A percentile compares a stretch with the other conserved stretches of the same genome.
Conservation (phyloP, 108 stramenopile species). For the Craspedostauros australis region DNA sequence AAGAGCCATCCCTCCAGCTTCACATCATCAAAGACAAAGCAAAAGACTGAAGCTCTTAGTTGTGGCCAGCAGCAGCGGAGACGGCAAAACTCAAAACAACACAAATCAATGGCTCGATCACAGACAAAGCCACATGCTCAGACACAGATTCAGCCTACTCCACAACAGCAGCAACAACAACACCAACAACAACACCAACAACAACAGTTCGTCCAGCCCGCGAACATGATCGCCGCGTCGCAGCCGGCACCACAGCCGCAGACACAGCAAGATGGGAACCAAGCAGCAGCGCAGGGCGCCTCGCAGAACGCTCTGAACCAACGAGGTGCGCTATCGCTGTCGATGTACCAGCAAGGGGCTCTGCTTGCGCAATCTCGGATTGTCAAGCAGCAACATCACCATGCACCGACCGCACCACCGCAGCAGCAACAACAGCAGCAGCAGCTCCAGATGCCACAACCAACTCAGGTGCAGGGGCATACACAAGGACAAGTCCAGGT, state of each 20-base stretch:
- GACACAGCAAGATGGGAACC: constrained; percentile 10
- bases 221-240: constrained; percentile 2
- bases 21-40: constrained; percentile 8
- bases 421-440: neutral
- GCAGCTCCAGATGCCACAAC: neutral
- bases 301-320: constrained; percentile 9
- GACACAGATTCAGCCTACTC: neutral
- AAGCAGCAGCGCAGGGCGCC: constrained; percentile 4
- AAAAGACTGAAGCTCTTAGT: constrained; percentile 14
- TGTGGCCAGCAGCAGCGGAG: constrained; percentile 9
- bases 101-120: constrained; percentile 13
- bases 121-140: constrained; percentile 4
- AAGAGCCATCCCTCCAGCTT: neutral
- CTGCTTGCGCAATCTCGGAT: constrained; percentile 16
- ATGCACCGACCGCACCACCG: constrained; percentile 5
- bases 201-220: neutral
- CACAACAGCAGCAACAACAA: constrained; percentile 14
- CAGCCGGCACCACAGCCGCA: constrained; percentile 5
- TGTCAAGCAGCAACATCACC: constrained; percentile 5
- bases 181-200: constrained; percentile 9
- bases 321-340: constrained; percentile 15
- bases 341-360: constrained; percentile 18
- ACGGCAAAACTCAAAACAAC: neutral
- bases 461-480: neutral
- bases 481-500: neutral